Evolutionary conservation across 768 basidiomycete genomes (phyloP).

Genomic region (Trametes gibbosa): DNA sequence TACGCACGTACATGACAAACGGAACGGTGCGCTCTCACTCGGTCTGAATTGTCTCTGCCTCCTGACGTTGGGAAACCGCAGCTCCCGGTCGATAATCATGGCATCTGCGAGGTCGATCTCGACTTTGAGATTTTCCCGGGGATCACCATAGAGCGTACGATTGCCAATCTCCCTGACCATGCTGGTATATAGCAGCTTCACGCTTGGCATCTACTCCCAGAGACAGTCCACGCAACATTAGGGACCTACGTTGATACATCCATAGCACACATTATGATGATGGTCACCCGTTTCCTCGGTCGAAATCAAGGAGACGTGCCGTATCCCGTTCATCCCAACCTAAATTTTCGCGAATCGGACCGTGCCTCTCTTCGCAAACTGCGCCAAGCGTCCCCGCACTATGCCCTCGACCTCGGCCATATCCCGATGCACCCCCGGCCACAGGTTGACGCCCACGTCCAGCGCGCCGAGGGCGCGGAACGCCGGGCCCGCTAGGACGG

Average conservation of each 20-base stretch:
- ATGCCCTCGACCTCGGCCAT: constrained; percentile 12
- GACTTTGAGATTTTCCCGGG: constrained; percentile 12
- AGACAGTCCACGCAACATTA: too few species aligned
- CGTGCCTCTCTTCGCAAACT: constrained; percentile 17
- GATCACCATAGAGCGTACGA: not conserved
- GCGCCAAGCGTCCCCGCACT: constrained; percentile 16
- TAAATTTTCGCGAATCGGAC: constrained; percentile 9
- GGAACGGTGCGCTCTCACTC: constrained; percentile 2
- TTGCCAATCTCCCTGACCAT: not conserved
- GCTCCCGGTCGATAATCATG: constrained; percentile 3
- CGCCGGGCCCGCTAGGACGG: constrained; percentile 5
- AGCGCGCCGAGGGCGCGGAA: constrained; percentile 11
- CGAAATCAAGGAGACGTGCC: too few species aligned
- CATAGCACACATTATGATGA: too few species aligned
- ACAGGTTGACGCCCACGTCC: constrained; percentile 18
- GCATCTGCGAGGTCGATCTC: constrained; percentile 11
- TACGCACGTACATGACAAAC: constrained; percentile 6
- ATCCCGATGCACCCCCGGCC: constrained; percentile 20
- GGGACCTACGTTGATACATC: too few species aligned
- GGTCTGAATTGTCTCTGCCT: not conserved
- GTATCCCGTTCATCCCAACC: not conserved
- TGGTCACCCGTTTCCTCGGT: too few species aligned
- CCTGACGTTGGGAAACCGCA: not conserved
- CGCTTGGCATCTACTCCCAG: too few species aligned
- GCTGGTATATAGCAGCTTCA: not conserved